Evolutionary conservation across 1,284 basidiomycete species (phyloP).

Genomic region (Cystobasidium slooffiae): DNA sequence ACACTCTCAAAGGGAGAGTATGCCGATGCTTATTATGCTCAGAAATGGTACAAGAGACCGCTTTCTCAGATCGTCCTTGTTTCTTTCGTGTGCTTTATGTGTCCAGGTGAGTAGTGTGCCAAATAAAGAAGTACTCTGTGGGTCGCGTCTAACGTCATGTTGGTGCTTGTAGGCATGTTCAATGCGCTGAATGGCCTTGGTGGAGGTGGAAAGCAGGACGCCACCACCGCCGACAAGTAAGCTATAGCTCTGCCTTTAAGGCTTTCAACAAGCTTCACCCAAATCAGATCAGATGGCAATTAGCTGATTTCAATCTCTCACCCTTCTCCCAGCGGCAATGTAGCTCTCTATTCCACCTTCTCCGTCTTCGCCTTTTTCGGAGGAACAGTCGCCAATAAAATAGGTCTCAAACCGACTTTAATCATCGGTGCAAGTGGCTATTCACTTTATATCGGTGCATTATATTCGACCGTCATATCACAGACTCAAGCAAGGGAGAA

Average conservation of each 20-base stretch:
- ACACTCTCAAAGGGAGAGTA: constrained; percentile 10
- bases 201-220: constrained; percentile 69
- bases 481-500: constrained; percentile 52
- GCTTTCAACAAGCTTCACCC: not conserved
- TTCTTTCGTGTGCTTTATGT: constrained; percentile 71
- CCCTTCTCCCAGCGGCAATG: constrained; percentile 24
- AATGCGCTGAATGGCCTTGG: constrained; percentile 63
- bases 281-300: not conserved
- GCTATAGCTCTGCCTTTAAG: not conserved
- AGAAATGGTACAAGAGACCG: constrained; percentile 61
- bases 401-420: constrained; percentile 74
- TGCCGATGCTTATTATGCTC: constrained; percentile 28
- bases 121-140: not conserved
- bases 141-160: not conserved
- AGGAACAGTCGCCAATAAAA: constrained; percentile 71
- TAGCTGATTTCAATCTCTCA: no score
- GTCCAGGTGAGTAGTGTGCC: constrained; percentile 52
- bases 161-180: constrained; percentile 49
- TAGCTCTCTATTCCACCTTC: constrained; percentile 45
- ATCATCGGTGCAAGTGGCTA: constrained; percentile 63
- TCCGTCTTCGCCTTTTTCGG: constrained; percentile 53
- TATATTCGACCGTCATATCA: constrained; percentile 60
- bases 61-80: constrained; percentile 64
- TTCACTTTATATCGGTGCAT: constrained; percentile 72
- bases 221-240: constrained; percentile 65